These are phyloP conservation scores for Xanthoparmelia taractica DNA, from an alignment of 495 filamentous ascomycete species.

Conservation along the genomic window DNA sequence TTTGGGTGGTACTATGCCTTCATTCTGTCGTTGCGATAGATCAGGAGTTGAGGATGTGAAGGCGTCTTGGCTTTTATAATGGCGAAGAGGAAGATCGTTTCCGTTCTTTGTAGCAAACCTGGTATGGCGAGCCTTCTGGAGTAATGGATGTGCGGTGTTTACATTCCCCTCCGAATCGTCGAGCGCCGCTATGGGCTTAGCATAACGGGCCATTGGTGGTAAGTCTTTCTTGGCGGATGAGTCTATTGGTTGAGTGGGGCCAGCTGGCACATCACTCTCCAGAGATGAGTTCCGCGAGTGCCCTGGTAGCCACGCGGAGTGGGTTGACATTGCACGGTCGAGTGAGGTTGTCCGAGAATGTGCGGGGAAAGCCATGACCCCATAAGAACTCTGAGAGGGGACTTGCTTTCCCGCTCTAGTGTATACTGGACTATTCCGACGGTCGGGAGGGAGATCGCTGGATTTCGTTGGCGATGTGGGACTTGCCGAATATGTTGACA, in stretches of 20 bases:
- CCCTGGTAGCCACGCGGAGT: neutral
- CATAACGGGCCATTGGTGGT: slow-evolving; percentile 9
- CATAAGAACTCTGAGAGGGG: slow-evolving; percentile 21
- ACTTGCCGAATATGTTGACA: slow-evolving; percentile 24
- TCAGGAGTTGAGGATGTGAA: slow-evolving; percentile 23
- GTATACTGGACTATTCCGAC: slow-evolving; percentile 16
- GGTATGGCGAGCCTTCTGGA: slow-evolving; percentile 24
- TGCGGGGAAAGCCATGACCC: slow-evolving; percentile 16
- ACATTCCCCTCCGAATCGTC: slow-evolving; percentile 21
- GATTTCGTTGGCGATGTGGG: slow-evolving; percentile 17
- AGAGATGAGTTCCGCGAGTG: neutral
- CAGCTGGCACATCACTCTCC: neutral
- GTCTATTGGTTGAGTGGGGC: neutral
- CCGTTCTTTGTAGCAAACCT: slow-evolving; percentile 19
- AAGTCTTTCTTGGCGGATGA: slow-evolving; percentile 2
- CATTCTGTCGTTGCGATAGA: slow-evolving; percentile 10
- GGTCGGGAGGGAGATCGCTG: slow-evolving; percentile 8
- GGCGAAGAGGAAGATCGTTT: slow-evolving; percentile 24
- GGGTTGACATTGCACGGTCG: neutral
- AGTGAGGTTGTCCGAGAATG: slow-evolving; percentile 1
- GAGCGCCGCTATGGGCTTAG: slow-evolving; percentile 10
- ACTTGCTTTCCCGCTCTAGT: slow-evolving; percentile 11
- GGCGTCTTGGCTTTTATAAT: slow-evolving; percentile 23
- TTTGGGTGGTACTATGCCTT: slow-evolving; percentile 18
- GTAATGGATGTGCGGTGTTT: slow-evolving; percentile 23